phyloP scores from a whole-genome alignment of 202 grass and related monocot species.

The Carex sylvatica region DNA sequence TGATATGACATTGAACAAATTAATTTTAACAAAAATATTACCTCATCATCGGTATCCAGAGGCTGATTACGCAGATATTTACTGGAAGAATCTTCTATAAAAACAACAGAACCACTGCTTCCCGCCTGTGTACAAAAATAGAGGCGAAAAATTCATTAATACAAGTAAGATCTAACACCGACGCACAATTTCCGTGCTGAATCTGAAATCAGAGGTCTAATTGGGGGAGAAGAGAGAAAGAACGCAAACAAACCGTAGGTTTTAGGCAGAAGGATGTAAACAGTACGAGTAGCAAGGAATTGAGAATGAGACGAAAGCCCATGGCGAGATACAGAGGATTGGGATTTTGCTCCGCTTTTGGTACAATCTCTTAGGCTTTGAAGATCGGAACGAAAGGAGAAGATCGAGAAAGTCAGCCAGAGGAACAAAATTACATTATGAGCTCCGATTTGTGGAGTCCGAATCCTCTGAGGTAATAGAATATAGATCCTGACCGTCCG shows the following conservation, averaged over 20 bases:
- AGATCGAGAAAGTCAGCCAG: slow-evolving; percentile 1
- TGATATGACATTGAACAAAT: background rate
- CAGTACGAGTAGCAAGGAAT: slow-evolving; percentile 15
- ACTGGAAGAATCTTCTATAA: slow-evolving; percentile 18
- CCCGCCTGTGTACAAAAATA: slow-evolving; percentile 17
- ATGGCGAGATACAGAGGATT: slow-evolving; percentile 11
- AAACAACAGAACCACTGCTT: slow-evolving; percentile 27
- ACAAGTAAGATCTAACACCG: slow-evolving; percentile 18
- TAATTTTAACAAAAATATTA: background rate
- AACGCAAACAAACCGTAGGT: slow-evolving; percentile 13
- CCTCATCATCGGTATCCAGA: slow-evolving; percentile 7
- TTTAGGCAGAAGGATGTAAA: slow-evolving; percentile 12
- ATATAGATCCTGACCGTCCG: no score
- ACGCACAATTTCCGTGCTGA: background rate
- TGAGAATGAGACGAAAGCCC: background rate
- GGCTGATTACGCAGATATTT: slow-evolving; percentile 28
- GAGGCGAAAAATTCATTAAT: background rate
- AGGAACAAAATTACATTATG: background rate
- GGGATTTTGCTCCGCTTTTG: background rate
- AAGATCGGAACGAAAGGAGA: slow-evolving; percentile 26
- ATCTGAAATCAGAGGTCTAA: slow-evolving; percentile 4
- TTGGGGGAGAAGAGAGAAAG: background rate
- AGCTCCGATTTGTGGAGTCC: background rate
- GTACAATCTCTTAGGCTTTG: background rate
- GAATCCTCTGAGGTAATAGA: no score